Evolutionary conservation across 208 protist genomes (phyloP).

Genomic region (Blechomonas ayalai): DNA sequence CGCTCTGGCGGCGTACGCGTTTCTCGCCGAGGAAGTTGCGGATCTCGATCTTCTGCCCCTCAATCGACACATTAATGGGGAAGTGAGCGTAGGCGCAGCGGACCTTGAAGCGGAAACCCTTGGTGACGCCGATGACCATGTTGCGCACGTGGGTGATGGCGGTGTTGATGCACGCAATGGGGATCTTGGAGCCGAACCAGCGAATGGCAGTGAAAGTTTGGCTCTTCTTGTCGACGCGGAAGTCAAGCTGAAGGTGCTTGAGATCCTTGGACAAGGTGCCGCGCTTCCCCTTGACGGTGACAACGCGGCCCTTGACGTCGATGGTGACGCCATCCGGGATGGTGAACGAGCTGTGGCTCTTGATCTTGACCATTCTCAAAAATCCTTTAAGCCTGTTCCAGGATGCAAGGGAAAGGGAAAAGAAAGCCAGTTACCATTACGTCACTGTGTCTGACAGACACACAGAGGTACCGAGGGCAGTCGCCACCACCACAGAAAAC

Average conservation of each 20-base stretch:
- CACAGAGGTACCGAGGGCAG: too few species aligned
- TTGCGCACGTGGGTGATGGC: conserved; percentile 96
- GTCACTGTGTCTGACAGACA: too few species aligned
- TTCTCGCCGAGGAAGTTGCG: conserved; percentile 99
- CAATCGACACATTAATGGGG: conserved; percentile 96
- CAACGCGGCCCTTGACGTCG: conserved; percentile 18
- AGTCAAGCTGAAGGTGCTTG: conserved; percentile 89
- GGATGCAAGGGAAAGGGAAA: neutral
- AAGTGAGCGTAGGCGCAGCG: conserved; percentile 99
- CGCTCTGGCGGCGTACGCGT: conserved; percentile 84
- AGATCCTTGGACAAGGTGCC: conserved; percentile 94
- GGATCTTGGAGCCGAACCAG: conserved; percentile 95
- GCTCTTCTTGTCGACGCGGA: conserved; percentile 68
- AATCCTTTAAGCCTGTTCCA: too few species aligned
- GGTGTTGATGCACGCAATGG: conserved; percentile 95
- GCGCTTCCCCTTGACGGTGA: conserved; percentile 92
- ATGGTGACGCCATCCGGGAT: conserved; percentile 22
- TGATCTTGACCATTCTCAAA: conserved; percentile 27
- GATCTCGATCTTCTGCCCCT: conserved; percentile 95
- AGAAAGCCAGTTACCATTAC: conserved; percentile 4
- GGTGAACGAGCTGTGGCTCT: conserved; percentile 16
- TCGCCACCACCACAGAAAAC: too few species aligned
- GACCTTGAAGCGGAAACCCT: conserved; percentile 99
- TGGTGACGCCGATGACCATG: conserved; percentile 99
- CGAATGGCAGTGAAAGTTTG: conserved; percentile 77